These are phyloP conservation scores for Metarhizium robertsii DNA, from an alignment of 2,329 filamentous ascomycete species.

Conservation along the genomic window DNA sequence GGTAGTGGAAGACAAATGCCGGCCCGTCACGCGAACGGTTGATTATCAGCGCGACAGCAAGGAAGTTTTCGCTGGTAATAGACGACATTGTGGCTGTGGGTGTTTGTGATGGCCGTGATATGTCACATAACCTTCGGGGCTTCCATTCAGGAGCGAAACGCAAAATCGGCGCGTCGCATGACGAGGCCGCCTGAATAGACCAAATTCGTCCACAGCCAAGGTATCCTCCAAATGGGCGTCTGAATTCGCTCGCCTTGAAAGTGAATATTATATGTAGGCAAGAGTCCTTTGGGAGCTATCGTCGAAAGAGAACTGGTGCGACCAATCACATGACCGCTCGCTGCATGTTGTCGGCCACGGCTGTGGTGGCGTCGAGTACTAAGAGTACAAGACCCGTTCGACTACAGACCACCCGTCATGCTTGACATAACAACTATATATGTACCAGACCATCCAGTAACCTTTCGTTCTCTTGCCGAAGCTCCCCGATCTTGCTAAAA, in stretches of 20 bases:
- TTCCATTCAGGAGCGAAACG: background rate
- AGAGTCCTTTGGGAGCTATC: background rate
- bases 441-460: too few relatives aligned
- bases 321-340: background rate
- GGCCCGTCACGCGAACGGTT: constrained; percentile 69
- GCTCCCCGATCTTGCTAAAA: background rate
- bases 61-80: constrained; percentile 44
- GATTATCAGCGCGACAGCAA: constrained; percentile 67
- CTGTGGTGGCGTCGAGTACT: too few relatives aligned
- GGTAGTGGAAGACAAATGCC: constrained; percentile 80
- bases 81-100: constrained; percentile 32
- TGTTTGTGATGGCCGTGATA: background rate
- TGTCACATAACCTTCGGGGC: background rate
- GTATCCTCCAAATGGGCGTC: background rate
- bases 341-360: background rate
- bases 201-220: background rate
- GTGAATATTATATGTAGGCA: background rate
- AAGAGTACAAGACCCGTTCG: too few relatives aligned
- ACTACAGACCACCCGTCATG: too few relatives aligned
- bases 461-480: background rate
- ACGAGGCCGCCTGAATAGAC: background rate
- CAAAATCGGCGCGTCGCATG: background rate
- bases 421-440: too few relatives aligned
- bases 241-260: background rate
- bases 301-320: background rate